These are phyloP conservation scores for Gyromitra esculenta DNA, from an alignment of 2,329 filamentous ascomycete species.

Conservation along the genomic window DNA sequence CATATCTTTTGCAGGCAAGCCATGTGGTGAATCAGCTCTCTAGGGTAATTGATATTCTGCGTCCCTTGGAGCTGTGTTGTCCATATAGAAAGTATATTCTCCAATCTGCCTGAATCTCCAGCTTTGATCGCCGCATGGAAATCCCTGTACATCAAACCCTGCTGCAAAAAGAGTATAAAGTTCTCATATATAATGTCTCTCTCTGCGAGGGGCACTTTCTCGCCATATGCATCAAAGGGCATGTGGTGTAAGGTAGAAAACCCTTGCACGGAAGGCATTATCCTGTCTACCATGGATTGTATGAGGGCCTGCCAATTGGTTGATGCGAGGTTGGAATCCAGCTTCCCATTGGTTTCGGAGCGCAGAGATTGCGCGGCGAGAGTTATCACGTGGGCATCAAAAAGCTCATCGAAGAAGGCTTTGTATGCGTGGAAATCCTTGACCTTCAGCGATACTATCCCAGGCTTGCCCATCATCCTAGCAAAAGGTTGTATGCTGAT, in stretches of 20 bases:
- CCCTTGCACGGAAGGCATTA: background rate
- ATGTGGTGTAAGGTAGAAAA: background rate
- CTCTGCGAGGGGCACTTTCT: background rate
- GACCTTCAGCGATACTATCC: background rate
- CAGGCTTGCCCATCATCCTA: background rate
- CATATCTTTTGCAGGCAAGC: background rate
- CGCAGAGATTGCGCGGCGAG: background rate
- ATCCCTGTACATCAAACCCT: background rate
- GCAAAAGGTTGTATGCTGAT: background rate
- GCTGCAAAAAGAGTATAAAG: background rate
- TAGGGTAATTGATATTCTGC: conserved; percentile 2
- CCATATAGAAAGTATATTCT: background rate
- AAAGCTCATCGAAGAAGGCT: background rate
- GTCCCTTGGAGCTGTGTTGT: background rate
- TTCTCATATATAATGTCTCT: background rate
- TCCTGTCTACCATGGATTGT: background rate
- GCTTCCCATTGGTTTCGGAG: background rate
- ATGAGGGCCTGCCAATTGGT: background rate
- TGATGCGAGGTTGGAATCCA: background rate
- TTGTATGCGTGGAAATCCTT: background rate
- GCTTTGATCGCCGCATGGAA: background rate
- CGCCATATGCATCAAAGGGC: background rate
- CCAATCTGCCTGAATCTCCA: background rate
- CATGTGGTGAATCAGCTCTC: background rate
- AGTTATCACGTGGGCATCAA: background rate